Conservation (phyloP, 2,329 filamentous ascomycete genomes). For the Ceratocystis diversiconidia region DNA sequence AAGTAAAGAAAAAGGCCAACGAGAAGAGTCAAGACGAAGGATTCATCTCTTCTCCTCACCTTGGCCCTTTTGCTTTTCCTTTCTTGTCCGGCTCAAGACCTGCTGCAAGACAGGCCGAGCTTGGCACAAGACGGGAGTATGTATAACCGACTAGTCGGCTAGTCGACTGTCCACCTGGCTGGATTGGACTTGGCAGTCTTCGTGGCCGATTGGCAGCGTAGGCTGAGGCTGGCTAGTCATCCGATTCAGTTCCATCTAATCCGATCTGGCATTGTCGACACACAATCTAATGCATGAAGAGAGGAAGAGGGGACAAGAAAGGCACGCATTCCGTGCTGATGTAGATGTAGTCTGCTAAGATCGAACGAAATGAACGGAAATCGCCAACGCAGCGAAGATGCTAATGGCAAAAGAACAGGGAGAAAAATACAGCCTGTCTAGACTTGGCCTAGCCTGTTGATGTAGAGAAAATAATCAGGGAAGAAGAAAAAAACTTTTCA, state of each 20-base stretch:
- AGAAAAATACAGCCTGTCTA: not conserved
- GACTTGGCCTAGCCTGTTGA: not conserved
- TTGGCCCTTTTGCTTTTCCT: not conserved
- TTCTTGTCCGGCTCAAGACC: slow-evolving; percentile 17
- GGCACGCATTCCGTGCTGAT: no score
- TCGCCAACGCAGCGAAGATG: not conserved
- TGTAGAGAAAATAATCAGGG: not conserved
- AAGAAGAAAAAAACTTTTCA: not conserved
- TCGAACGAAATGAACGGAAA: not conserved
- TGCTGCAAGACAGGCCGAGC: slow-evolving; percentile 13
- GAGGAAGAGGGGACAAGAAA: no score
- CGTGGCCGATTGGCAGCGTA: no score
- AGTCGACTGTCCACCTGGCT: no score
- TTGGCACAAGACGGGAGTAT: slow-evolving; percentile 16
- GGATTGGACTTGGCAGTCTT: no score
- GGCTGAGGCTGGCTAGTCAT: no score
- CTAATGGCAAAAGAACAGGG: not conserved
- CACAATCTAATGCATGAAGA: no score
- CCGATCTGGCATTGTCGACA: no score
- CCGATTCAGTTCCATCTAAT: no score
- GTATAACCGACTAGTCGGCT: no score
- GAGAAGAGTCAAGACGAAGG: not conserved
- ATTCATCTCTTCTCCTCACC: not conserved
- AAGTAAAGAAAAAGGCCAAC: not conserved
- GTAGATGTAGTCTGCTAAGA: no score